Base-by-base conservation (phyloP, 805 yeast genomes). In the Maudiozyma pseudohumilis region DNA sequence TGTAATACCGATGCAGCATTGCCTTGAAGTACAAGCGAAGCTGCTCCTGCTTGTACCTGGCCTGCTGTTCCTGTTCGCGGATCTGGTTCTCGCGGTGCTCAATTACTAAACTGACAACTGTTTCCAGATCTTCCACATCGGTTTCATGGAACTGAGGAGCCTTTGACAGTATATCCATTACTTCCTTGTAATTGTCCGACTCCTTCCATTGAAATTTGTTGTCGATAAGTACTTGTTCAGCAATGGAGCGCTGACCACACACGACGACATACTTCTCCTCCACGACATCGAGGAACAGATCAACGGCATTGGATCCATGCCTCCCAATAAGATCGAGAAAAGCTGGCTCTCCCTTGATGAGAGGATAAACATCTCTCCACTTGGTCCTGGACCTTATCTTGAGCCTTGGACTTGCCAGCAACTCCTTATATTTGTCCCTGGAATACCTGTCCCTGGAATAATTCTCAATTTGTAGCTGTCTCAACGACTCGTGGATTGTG, bases 261-360 rank as follows among this genome's bases (percentile, higher is more conserved):
- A 82, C 52, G 2, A 66, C 50, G 38, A 76, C 71, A 24, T 70
- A 67, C 47, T 74, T 76, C 39, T 74, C 78, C 46, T 80, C 87
- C 3, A 80, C 68, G 0, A 71, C 49, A 54, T 87, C 95, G 73
- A 84, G 72, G 54, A 80, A 86, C 29, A 83, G 58, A 44, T 86
- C 94, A 29, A 78, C 51, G 1, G 95, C 80, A 1, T 77, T 69
- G 0, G 95, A 85, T 0, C 95, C 95, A 32, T 72, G 66, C 38
- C 87, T 68, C 0, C 94, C 95, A 40, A 86, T 66, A 26, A 86
- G 44, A 17, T 69, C 74, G 12, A 72, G 49, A 50, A 80, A 86
- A 12, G 74, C 60, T 32, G 64, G 65, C 42, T 79, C 80, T 23
- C 72, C 69, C 41, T 73, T 73, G 1, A 85, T 48, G 5, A 50